Conservation (phyloP, 192 early-diverging fungal species). For the Backusella australiensis region DNA sequence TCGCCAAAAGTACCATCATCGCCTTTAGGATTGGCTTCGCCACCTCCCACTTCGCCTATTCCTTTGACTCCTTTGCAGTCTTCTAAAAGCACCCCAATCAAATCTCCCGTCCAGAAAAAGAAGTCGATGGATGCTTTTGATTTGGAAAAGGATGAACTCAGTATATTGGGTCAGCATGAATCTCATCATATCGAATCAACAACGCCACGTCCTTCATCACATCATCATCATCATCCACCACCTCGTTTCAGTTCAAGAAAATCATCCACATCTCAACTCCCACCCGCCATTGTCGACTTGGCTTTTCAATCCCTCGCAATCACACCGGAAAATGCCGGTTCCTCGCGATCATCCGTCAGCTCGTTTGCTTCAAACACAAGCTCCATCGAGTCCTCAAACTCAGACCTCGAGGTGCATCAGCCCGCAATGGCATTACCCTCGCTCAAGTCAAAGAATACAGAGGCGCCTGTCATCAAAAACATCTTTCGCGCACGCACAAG, state of each 20-base stretch:
- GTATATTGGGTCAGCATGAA: neutral
- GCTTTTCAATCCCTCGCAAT: neutral
- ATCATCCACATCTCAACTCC: neutral
- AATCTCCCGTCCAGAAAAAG: neutral
- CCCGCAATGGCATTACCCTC: slow-evolving; percentile 25
- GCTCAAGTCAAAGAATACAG: neutral
- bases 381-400: neutral
- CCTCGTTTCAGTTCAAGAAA: neutral
- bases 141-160: neutral
- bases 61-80: neutral
- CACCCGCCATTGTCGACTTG: neutral
- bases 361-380: neutral
- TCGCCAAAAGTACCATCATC: neutral
- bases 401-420: slow-evolving; percentile 2
- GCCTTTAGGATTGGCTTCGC: neutral
- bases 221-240: neutral
- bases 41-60: neutral
- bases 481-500: slow-evolving; percentile 13
- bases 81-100: slow-evolving; percentile 15
- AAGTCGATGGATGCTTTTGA: neutral
- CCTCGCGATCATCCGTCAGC: neutral
- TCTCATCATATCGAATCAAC: neutral
- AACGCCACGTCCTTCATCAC: neutral
- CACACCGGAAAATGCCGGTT: neutral
- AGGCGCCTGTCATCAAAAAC: neutral